phyloP scores from a whole-genome alignment of 2,329 filamentous ascomycete genomes.

The Stachybotrys chartarum region DNA sequence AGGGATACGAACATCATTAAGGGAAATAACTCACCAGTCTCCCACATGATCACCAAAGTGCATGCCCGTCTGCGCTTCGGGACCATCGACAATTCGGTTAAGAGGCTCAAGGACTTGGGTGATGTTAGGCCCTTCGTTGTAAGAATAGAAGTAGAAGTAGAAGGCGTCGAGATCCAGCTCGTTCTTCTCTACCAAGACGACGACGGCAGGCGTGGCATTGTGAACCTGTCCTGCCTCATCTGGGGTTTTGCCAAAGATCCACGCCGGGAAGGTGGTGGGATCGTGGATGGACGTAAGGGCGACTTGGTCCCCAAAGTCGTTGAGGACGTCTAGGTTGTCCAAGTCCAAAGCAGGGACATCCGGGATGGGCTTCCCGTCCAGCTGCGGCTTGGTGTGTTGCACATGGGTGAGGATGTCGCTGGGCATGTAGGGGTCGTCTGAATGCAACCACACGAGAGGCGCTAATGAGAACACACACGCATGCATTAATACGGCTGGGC shows the following conservation, averaged over 20 bases:
- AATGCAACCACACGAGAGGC: slow-evolving; percentile 23
- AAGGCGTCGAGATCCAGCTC: slow-evolving; percentile 20
- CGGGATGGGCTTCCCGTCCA: slow-evolving; percentile 9
- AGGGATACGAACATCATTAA: not conserved
- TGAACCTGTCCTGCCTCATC: slow-evolving; percentile 12
- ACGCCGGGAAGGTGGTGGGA: slow-evolving; percentile 14
- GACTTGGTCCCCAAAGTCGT: slow-evolving; percentile 9
- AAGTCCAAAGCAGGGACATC: slow-evolving; percentile 12
- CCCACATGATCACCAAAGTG: slow-evolving; percentile 22
- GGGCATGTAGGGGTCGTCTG: slow-evolving; percentile 20
- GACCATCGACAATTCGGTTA: slow-evolving; percentile 9
- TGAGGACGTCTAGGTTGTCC: slow-evolving; percentile 19
- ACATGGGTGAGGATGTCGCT: slow-evolving; percentile 20
- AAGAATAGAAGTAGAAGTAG: slow-evolving; percentile 28
- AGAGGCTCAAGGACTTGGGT: slow-evolving; percentile 22
- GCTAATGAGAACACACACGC: slow-evolving; percentile 7
- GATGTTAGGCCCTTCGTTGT: slow-evolving; percentile 21
- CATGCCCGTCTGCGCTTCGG: slow-evolving; percentile 9
- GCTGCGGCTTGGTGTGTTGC: slow-evolving; percentile 16
- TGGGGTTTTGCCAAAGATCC: slow-evolving; percentile 18
- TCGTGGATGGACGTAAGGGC: slow-evolving; percentile 20
- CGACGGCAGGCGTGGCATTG: slow-evolving; percentile 19
- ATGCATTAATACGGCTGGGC: not conserved
- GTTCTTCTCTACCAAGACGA: slow-evolving; percentile 20
- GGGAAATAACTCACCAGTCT: slow-evolving; percentile 13